Evolutionary conservation across 1,284 basidiomycete species (phyloP), one percentile per base, ranked within the genome.

Genomic region (Vanrija sp.): DNA sequence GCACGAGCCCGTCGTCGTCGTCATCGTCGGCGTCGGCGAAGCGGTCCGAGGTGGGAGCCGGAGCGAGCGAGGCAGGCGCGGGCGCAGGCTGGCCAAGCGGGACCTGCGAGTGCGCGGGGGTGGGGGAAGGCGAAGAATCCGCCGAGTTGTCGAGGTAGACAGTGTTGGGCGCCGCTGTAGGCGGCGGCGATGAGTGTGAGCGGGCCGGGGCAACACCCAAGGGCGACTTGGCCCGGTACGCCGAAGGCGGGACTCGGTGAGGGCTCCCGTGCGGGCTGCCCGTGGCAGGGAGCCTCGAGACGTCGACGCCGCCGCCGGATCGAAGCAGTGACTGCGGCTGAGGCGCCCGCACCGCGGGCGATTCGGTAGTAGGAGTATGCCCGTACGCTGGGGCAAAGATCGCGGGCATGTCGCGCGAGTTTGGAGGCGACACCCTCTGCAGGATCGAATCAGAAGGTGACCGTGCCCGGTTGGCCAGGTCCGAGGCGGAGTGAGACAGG

Each of bases 161-260:
- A 31, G 31, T 31, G 31, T 31, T 41, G 8, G 48, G 41, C 19
- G 48, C n/a, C 24, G n/a, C 19, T 6, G 41, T 22, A 27, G 27
- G 20, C 7, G 18, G 19, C 10, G 39, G 12, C 9, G 48, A 19
- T 3, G 25, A 4, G 19, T 20, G 37, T 7, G 31, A 41, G 49
- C 22, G 41, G 25, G 36, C 44, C 18, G 18, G 44, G 38, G 31
- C 31, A 12, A 25, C 31, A 45, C 16, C 45, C n/a, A 49, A 43
- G 10, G 46, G 56, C 18, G 31, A 49, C 38, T 38, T 54, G 36
- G 56, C 52, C 43, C 45, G 59, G 51, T 42, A 58, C 23, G 54
- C 43, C 7, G 41, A 37, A 6, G 50, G 49, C 12, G 49, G 49
- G 19, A 18, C 43, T 25, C 49, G 44, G 18, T 25, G 25, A 1